Evolutionary conservation across 2,329 filamentous ascomycete species (phyloP).

Genomic region (Talaromyces sp.): DNA sequence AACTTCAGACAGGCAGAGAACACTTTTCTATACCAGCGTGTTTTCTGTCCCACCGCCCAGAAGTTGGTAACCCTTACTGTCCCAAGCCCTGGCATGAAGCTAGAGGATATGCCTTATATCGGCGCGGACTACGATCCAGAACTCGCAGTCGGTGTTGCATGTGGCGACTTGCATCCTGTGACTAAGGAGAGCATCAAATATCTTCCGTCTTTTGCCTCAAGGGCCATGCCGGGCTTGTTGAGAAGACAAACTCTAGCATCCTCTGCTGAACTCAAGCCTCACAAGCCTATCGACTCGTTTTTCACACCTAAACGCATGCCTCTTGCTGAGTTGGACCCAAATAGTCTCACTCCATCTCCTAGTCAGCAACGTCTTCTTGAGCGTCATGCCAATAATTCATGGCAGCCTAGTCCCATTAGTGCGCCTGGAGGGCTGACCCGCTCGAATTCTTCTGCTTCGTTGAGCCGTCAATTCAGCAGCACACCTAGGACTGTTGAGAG

Average conservation of each 20-base stretch:
- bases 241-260: conserved; percentile 42
- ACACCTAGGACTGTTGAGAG: conserved; percentile 41
- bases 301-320: conserved; percentile 63
- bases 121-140: conserved; percentile 68
- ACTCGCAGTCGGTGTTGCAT: conserved; percentile 70
- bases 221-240: conserved; percentile 33
- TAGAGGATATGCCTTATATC: conserved; percentile 75
- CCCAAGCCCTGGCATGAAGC: conserved; percentile 59
- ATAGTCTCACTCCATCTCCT: conserved; percentile 64
- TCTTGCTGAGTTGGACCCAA: conserved; percentile 65
- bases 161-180: conserved; percentile 82
- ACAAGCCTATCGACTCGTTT: conserved; percentile 61
- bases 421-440: conserved; percentile 30
- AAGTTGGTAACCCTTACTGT: conserved; percentile 72
- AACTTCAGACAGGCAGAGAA: conserved; percentile 82
- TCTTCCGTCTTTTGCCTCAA: conserved; percentile 31
- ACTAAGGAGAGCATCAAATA: conserved; percentile 66
- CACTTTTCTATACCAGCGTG: conserved; percentile 91
- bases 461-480: conserved; percentile 37
- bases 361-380: conserved; percentile 60
- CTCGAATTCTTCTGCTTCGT: conserved; percentile 32
- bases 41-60: conserved; percentile 74
- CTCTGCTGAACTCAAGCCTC: conserved; percentile 56
- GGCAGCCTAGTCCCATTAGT: conserved; percentile 51
- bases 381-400: conserved; percentile 52